These are phyloP conservation scores for Xenosphaeropsis pyriputrescens DNA, from an alignment of 2,329 filamentous ascomycete species.

Conservation along the genomic window DNA sequence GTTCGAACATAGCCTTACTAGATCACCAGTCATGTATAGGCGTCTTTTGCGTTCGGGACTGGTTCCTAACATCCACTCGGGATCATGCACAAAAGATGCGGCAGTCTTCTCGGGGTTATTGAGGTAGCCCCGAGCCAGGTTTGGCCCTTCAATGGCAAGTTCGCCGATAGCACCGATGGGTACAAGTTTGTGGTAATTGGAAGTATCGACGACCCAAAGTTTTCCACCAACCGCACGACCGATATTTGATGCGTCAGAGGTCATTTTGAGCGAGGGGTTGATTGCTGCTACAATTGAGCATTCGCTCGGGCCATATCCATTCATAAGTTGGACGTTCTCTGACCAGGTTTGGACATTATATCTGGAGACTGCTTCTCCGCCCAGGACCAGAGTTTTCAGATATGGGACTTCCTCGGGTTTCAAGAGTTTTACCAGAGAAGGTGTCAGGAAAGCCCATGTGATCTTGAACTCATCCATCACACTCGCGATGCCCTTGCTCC, in stretches of 20 bases:
- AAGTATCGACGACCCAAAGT: neutral
- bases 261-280: neutral
- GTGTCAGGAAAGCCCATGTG: conserved; percentile 10
- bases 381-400: conserved; percentile 11
- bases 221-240: neutral
- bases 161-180: conserved; percentile 28
- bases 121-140: conserved; percentile 68
- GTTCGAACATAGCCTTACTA: conserved; percentile 65
- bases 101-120: conserved; percentile 66
- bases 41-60: neutral
- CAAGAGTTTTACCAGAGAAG: conserved; percentile 15
- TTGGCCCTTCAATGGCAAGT: conserved; percentile 65
- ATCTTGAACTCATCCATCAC: neutral
- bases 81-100: conserved; percentile 44
- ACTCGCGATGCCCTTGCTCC: neutral
- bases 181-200: neutral
- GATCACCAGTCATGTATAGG: conserved; percentile 64
- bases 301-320: conserved; percentile 24
- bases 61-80: neutral
- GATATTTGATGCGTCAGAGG: neutral
- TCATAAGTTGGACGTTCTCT: conserved; percentile 20
- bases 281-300: conserved; percentile 7
- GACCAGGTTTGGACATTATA: conserved; percentile 23
- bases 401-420: conserved; percentile 10
- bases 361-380: conserved; percentile 20